Conservation (phyloP, 306 rosid genomes). For the Sphenostylis stenocarpa region DNA sequence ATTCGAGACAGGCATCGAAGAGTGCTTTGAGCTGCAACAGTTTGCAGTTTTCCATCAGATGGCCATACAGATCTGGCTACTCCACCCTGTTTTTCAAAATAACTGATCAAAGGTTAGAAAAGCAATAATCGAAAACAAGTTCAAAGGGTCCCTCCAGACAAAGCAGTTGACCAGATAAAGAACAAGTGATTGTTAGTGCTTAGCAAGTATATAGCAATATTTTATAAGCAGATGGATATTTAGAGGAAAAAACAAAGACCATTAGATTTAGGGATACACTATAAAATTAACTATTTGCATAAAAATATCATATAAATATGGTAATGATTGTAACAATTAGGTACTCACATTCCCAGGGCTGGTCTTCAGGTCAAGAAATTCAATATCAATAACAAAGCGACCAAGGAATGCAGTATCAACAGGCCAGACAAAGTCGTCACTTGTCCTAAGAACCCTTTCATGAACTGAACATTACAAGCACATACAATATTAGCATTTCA, state of each 20-base stretch:
- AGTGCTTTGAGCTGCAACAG: conserved; percentile 53
- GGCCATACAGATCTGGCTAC: conserved; percentile 71
- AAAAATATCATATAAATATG: not conserved
- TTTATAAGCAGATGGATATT: not conserved
- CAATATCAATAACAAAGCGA: conserved; percentile 65
- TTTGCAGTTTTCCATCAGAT: conserved; percentile 51
- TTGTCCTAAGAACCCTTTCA: conserved; percentile 61
- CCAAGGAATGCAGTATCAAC: conserved; percentile 60
- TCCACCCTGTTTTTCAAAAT: conserved; percentile 45
- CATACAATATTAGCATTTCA: conserved; percentile 4
- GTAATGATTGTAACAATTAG: not conserved
- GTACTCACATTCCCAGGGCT: conserved; percentile 59
- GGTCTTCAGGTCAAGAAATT: conserved; percentile 77
- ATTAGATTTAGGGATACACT: not conserved
- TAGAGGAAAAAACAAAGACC: not conserved
- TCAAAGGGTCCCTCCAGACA: not conserved
- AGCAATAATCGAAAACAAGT: not conserved
- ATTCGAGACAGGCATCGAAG: conserved; percentile 70
- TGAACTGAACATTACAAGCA: conserved; percentile 48
- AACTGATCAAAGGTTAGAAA: not conserved
- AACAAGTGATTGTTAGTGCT: not conserved
- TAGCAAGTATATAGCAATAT: not conserved
- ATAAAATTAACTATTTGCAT: not conserved
- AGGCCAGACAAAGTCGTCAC: conserved; percentile 74
- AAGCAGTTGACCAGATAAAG: not conserved